phyloP scores from a whole-genome alignment of 331 rosid genomes.

The Telfairia occidentalis region DNA sequence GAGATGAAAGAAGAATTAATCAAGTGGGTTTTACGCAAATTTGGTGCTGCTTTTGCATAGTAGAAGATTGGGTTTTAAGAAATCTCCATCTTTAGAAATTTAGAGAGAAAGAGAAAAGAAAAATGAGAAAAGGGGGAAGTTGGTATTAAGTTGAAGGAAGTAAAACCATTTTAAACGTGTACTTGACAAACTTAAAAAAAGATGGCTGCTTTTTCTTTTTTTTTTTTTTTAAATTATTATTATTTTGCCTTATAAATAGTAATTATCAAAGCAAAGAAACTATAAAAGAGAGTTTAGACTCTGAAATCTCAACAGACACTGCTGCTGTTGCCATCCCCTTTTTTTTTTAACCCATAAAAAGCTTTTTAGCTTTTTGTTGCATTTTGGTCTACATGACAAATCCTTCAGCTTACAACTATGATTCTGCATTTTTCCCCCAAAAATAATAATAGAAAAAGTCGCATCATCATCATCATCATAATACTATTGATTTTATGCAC shows the following conservation, averaged over 20 bases:
- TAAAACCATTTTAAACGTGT: slow-evolving; percentile 6
- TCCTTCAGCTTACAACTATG: neutral
- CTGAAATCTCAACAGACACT: neutral
- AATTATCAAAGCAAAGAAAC: neutral
- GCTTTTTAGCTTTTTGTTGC: neutral
- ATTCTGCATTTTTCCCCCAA: neutral
- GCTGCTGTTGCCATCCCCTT: neutral
- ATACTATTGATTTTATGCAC: neutral
- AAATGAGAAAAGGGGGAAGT: neutral
- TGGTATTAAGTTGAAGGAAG: neutral
- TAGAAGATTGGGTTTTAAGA: slow-evolving; percentile 69
- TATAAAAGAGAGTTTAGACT: neutral
- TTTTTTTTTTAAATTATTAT: neutral
- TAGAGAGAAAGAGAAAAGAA: neutral
- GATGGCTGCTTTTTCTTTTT: neutral
- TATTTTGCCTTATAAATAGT: neutral
- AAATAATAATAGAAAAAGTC: neutral
- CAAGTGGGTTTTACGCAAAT: slow-evolving; percentile 97
- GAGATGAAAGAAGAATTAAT: slow-evolving; percentile 59
- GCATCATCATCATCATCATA: neutral
- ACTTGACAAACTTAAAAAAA: neutral
- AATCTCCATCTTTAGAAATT: slow-evolving; percentile 22
- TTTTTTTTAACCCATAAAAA: neutral
- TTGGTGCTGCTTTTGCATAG: slow-evolving; percentile 53
- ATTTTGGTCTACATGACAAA: neutral